Evolutionary conservation across 441 rosid genomes (phyloP), one percentile per base, ranked within the genome.

Genomic region (Lepidium campestre): DNA sequence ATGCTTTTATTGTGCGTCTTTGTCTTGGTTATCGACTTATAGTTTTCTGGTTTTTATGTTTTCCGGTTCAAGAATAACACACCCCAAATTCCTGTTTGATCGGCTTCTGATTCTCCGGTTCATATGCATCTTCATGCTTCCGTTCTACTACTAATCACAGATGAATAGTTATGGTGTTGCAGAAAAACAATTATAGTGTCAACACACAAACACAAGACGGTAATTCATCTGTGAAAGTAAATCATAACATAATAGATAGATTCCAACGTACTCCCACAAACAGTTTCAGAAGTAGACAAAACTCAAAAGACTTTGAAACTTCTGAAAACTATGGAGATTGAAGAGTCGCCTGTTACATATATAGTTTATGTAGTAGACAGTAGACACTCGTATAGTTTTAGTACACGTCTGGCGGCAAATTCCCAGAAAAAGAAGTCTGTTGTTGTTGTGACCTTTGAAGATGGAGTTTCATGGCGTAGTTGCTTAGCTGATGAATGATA

Each of bases 401-500:
- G 49, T 47, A 67, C 7, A 67, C 25, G 35, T 69, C 67, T n/a
- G 67, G 73, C 18, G 73, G 73, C 37, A 77, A 65, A 20, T 70
- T 78, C 41, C 80, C 74, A 6, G 68, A 65, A 62, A 75, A 57
- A 23, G 74, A 57, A 71, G 65, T 45, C 35, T 67, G 75, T 65
- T 65, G 76, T 49, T 65, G 77, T 50, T 72, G 75, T 13, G 80
- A 72, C 61, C 80, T 79, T 68, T 77, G 85, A 29, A 83, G 79
- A 66, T 83, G 79, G 52, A 83, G 77, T 77, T 72, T 75, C 68
- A 83, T 57, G 4, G 83, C 66, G 40, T 79, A 83, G 73, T 81
- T 81, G 63, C 59, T 81, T 73, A 75, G 69, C 85, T 83, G 83
- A 78, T 74, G 5, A 15, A 39, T 17, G 25, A 42, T 31, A 29